phyloP scores from a whole-genome alignment of 2,329 filamentous ascomycete genomes.

The Cladosporium cucumerinum region DNA sequence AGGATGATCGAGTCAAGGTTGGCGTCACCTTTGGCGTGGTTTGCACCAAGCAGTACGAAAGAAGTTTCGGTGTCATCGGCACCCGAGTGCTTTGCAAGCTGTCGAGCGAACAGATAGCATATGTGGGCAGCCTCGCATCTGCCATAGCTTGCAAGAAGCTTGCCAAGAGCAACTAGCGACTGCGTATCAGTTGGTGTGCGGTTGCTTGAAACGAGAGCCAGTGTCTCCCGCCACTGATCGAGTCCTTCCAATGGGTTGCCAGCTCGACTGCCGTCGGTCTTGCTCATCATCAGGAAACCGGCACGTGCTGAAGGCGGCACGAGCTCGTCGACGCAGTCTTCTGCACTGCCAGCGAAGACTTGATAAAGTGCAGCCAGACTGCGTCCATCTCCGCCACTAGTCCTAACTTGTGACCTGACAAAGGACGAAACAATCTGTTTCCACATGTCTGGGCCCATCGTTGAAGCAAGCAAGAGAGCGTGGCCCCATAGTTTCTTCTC shows the following conservation, averaged over 20 bases:
- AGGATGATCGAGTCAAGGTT: conserved; percentile 81
- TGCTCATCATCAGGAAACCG: conserved; percentile 85
- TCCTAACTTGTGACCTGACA: conserved; percentile 91
- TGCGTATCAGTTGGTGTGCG: conserved; percentile 74
- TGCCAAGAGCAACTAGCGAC: conserved; percentile 76
- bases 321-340: conserved; percentile 93
- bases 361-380: conserved; percentile 89
- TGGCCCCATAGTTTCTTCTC: conserved; percentile 96
- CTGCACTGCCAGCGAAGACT: conserved; percentile 86
- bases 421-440: conserved; percentile 95
- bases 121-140: conserved; percentile 88
- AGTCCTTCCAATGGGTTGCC: conserved; percentile 79
- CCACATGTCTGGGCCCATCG: conserved; percentile 70
- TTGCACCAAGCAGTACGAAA: conserved; percentile 80
- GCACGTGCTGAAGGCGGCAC: conserved; percentile 89
- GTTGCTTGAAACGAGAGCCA: conserved; percentile 83
- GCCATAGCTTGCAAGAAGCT: conserved; percentile 78
- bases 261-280: conserved; percentile 58
- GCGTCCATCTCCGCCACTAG: conserved; percentile 68
- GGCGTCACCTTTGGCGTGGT: conserved; percentile 74
- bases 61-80: conserved; percentile 74
- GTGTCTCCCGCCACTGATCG: conserved; percentile 90
- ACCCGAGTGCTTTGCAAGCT: conserved; percentile 70
- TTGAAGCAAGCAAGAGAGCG: conserved; percentile 85
- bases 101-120: conserved; percentile 84